Base-by-base conservation (phyloP, 225 moss, liverwort and hornwort species). In the Bryoerythrophyllum caledonicum region DNA sequence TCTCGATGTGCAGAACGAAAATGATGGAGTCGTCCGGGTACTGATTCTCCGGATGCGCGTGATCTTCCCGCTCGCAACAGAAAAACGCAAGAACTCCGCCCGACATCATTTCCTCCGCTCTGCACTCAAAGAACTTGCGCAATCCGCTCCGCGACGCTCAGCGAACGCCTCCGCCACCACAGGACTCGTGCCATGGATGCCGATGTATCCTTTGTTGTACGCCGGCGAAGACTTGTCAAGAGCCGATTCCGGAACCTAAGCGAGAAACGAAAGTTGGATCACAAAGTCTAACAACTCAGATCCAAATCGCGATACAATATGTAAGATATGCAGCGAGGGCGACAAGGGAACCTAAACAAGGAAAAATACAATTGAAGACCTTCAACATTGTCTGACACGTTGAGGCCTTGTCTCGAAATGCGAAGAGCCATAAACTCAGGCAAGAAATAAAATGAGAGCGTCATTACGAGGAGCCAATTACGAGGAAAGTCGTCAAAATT, bases 71-170 rank as follows among this genome's bases (percentile, higher is more conserved):
- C 21, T 69, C 80, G 30, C 13, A 5, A 59, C 65, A 78, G 38
- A 19, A 78, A 16, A 86, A 71, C 0, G 76, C 74, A 34, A 88
- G 70, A 58, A 88, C 76, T 54, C 89, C 89, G 14, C 87, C 82
- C 1, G 81, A 60, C 16, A 81, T 78, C 32, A 89, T 71, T 43
- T 91, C 91, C 28, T 84, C 81, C 37, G 89, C 93, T 30, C 89
- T 68, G 21, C 80, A 82, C 25, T 72, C 61, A 2, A 93, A 87
- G 30, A 93, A 86, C 9, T 30, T 73, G 52, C 72, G 68, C 70
- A 93, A 32, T 21, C 79, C 82, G 67, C 65, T 69, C 60, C 63
- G 69, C 21, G 75, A 86, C 20, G 81, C 83, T 84, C 76, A 32
- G 80, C 77, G 14, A 78, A 91, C 8, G 81, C 84, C 51, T 74